Conservation (phyloP, 495 filamentous ascomycete species). For the Podospora bellae-mahoneyi region DNA sequence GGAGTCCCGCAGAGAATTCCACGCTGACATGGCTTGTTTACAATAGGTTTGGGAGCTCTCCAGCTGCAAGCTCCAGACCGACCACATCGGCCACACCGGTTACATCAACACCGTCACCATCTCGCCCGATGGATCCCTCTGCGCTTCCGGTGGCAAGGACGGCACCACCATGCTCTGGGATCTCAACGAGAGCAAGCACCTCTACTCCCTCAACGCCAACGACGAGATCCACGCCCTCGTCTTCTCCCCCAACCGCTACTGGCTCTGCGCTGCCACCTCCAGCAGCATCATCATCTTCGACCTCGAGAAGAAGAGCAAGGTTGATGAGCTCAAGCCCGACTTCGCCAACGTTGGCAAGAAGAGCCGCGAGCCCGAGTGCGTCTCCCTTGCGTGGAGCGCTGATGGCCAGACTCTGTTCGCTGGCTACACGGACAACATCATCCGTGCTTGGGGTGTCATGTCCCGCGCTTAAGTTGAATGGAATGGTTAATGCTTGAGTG, state of each 20-base stretch:
- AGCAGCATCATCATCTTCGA: slow-evolving; percentile 99
- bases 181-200: slow-evolving; percentile 99
- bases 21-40: slow-evolving; percentile 15
- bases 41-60: slow-evolving; percentile 97
- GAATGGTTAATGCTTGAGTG: slow-evolving; percentile 11
- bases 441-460: slow-evolving; percentile 99
- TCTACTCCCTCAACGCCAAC: slow-evolving; percentile 98
- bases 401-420: slow-evolving; percentile 99
- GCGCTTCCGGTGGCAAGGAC: slow-evolving; percentile 98
- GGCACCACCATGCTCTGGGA: slow-evolving; percentile 99
- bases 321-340: slow-evolving; percentile 99
- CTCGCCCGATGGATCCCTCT: slow-evolving; percentile 98
- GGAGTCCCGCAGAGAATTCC: slow-evolving; percentile 8
- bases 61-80: slow-evolving; percentile 97
- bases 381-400: slow-evolving; percentile 93
- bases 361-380: slow-evolving; percentile 97
- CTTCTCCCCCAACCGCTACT: slow-evolving; percentile 99
- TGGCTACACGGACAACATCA: slow-evolving; percentile 99
- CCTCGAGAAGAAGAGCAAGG: slow-evolving; percentile 99
- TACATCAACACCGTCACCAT: slow-evolving; percentile 99
- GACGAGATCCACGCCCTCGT: slow-evolving; percentile 99
- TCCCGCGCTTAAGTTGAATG: slow-evolving; percentile 50
- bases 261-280: slow-evolving; percentile 96
- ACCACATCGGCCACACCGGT: slow-evolving; percentile 99
- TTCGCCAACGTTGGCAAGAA: slow-evolving; percentile 97